Percentiles rank a stretch among this genome's conserved stretches.
These are phyloP conservation scores for Geranomyces michiganensis DNA, from an alignment of 192 early-diverging fungal genomes.

Conservation along the genomic window DNA sequence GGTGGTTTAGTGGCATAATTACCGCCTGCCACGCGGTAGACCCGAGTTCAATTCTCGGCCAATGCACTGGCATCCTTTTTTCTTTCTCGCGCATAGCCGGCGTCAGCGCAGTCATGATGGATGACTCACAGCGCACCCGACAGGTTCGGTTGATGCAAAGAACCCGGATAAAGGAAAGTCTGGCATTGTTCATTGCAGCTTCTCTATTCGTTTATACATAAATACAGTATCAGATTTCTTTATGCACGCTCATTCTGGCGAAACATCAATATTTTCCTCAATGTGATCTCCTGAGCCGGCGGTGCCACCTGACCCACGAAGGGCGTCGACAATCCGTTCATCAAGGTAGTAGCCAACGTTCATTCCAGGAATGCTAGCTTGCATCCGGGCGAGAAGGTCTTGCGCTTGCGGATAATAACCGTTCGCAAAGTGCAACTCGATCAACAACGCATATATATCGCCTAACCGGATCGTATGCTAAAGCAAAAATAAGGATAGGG, in stretches of 20 bases:
- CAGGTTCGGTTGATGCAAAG: too few relatives aligned
- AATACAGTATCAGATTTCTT: too few relatives aligned
- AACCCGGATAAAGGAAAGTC: too few relatives aligned
- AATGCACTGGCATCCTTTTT: neutral
- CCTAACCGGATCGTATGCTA: conserved; percentile 50
- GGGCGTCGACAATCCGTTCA: conserved; percentile 15
- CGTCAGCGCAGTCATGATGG: too few relatives aligned
- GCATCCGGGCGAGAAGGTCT: conserved; percentile 40
- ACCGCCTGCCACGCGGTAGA: conserved; percentile 36
- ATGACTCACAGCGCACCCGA: too few relatives aligned
- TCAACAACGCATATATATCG: conserved; percentile 59
- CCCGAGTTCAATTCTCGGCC: conserved; percentile 36
- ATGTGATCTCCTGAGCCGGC: neutral
- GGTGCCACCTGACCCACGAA: neutral
- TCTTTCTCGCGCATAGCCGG: too few relatives aligned
- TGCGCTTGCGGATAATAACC: conserved; percentile 44
- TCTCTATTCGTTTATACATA: too few relatives aligned
- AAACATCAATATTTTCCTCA: conserved; percentile 10
- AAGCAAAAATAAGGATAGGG: neutral
- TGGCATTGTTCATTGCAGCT: too few relatives aligned
- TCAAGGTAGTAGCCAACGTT: conserved; percentile 50
- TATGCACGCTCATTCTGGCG: neutral
- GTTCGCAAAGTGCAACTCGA: conserved; percentile 44
- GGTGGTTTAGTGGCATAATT: conserved; percentile 37
- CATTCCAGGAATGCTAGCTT: conserved; percentile 22